Evolutionary conservation across 768 basidiomycete genomes (phyloP), one percentile per base, ranked within the genome.

Genomic region (Pisolithus microcarpus): DNA sequence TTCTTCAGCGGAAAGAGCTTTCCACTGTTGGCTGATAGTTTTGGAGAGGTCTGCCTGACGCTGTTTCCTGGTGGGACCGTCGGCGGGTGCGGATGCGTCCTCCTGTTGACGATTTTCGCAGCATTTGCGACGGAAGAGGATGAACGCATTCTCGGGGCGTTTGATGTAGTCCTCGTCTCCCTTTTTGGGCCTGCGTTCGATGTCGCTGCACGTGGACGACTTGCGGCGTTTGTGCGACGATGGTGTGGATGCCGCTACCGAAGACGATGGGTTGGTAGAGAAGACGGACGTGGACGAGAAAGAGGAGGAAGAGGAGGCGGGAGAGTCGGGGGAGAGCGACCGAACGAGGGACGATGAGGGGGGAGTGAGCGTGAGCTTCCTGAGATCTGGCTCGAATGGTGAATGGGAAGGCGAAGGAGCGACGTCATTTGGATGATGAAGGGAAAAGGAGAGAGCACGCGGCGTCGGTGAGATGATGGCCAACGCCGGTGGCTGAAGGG

Each of bases 121-220:
- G 68, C 83, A 86, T 60, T 84, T 81, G 58, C 85, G 78, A 49
- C 87, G 80, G 77, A 89, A 89, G 50, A 89, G 76, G 64, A 89
- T 89, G 73, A 89, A 89, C 7, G 87, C 87, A 61, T 89, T 88
- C 70, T 87, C 84, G 2, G 86, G 87, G 39, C 87, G 81, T 67
- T 87, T 87, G 72, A 89, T 81, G 62, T 89, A 89, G 66, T 86
- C 85, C 45, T 85, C 84, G 67, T 88, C 86, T 58, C 87, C 86
- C 72, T 83, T 75, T 65, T 72, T 74, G 8, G 75, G 68, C 51
- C 68, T 58, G 56, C 79, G 79, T 53, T 82, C 81, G 60, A 70
- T 59, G 48, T 65, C 70, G 65, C 73, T 73, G 61, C 65, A 74
- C 60, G 69, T 68, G 47, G 70, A 74, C 42, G 74, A 73, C 49